Evolutionary conservation across 129 eudicot genomes (phyloP).

Genomic region (carrot (Daucus carota)): DH1_v3.0 NC_030387.2:14909501-14910000

Average conservation of each 20-base stretch:
- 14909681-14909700: conserved; percentile 23
- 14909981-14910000: too few relatives aligned
- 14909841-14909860: too few relatives aligned
- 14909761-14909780: not conserved
- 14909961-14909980: too few relatives aligned
- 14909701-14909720: not conserved
- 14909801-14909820: not conserved
- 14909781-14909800: not conserved
- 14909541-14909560: not conserved
- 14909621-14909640: conserved; percentile 53
- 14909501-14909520: not conserved
- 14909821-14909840: not conserved
- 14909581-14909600: not conserved
- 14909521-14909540: not conserved
- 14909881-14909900: too few relatives aligned
- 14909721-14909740: not conserved
- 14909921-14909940: too few relatives aligned
- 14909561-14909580: not conserved
- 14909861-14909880: too few relatives aligned
- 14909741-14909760: not conserved
- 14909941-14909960: too few relatives aligned
- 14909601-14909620: not conserved
- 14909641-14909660: conserved; percentile 94
- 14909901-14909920: too few relatives aligned
- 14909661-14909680: conserved; percentile 80